phyloP scores from a whole-genome alignment of 768 basidiomycete species.

The Thelephora ganbajun region DNA sequence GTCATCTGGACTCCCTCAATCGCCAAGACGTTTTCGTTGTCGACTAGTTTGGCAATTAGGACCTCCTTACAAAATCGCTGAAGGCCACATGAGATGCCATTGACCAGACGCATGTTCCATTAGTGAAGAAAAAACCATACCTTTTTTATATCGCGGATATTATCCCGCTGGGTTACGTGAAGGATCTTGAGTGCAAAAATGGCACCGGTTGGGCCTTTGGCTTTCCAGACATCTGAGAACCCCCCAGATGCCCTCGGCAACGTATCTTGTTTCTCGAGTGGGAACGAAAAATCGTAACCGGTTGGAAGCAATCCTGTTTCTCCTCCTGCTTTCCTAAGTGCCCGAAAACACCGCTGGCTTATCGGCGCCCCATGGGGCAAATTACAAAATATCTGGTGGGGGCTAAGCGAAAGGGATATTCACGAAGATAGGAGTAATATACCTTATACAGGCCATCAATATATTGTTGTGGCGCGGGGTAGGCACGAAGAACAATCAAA shows the following conservation, averaged over 20 bases:
- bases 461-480: too few relatives aligned
- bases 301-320: not conserved
- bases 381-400: too few relatives aligned
- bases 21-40: not conserved
- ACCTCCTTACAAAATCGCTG: not conserved
- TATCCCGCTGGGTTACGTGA: not conserved
- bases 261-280: not conserved
- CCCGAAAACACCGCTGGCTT: not conserved
- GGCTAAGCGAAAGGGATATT: too few relatives aligned
- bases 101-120: too few relatives aligned
- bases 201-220: not conserved
- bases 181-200: constrained; percentile 1
- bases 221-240: not conserved
- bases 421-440: too few relatives aligned
- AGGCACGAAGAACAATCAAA: too few relatives aligned
- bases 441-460: too few relatives aligned
- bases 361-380: too few relatives aligned
- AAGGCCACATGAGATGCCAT: not conserved
- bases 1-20: not conserved
- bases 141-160: not conserved
- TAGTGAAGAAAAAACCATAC: not conserved
- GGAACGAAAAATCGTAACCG: not conserved
- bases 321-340: not conserved
- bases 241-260: not conserved
- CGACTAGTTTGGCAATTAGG: not conserved